Evolutionary conservation across 108 stramenopile genomes (phyloP).

Genomic region (Cyclotella atomus): DNA sequence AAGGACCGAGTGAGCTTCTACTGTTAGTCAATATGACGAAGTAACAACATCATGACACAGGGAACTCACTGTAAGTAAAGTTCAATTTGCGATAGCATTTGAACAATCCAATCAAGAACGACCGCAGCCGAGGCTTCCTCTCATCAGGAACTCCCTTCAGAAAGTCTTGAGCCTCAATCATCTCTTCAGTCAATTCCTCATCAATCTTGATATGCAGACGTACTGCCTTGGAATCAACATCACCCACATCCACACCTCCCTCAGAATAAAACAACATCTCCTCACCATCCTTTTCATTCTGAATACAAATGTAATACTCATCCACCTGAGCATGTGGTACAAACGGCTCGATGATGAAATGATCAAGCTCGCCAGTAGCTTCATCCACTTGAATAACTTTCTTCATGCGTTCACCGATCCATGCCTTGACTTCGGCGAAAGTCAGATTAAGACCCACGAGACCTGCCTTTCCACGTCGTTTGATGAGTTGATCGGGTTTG

Average conservation of each 20-base stretch:
- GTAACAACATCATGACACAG: neutral
- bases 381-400: constrained; percentile 65
- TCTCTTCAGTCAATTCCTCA: constrained; percentile 33
- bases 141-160: constrained; percentile 63
- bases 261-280: constrained; percentile 86
- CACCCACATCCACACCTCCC: constrained; percentile 92
- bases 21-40: neutral
- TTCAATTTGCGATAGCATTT: constrained; percentile 81
- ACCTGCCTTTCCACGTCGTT: constrained; percentile 91
- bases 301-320: constrained; percentile 93
- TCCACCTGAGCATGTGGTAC: constrained; percentile 80
- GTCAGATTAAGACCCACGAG: constrained; percentile 85
- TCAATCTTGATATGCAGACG: constrained; percentile 62
- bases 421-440: constrained; percentile 70
- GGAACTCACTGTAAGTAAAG: constrained; percentile 64
- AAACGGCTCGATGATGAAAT: constrained; percentile 91
- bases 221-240: constrained; percentile 87
- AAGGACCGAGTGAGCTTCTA: neutral
- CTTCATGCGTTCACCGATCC: constrained; percentile 80
- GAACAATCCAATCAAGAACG: constrained; percentile 74
- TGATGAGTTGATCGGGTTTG: constrained; percentile 95
- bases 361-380: constrained; percentile 75
- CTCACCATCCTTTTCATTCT: constrained; percentile 78
- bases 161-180: constrained; percentile 32
- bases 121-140: constrained; percentile 53